Conservation (phyloP, 164 flowering plant species). For the Sextonia rubra region DNA sequence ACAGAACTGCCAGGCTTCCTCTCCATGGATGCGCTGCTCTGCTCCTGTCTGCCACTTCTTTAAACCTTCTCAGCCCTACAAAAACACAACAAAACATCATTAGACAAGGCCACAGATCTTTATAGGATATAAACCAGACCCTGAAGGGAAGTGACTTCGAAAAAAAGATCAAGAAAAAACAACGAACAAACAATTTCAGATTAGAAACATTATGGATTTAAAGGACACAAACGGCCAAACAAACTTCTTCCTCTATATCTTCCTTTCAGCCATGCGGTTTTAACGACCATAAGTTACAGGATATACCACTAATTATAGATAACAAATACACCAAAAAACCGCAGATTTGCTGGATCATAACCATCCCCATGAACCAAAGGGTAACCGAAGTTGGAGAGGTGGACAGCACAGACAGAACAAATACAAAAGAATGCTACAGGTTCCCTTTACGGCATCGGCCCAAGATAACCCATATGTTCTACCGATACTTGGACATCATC, state of each 20-base stretch:
- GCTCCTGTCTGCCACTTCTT: too few species aligned
- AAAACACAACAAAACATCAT: too few species aligned
- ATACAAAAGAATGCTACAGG: background rate
- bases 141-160: too few species aligned
- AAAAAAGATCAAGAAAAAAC: too few species aligned
- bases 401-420: background rate
- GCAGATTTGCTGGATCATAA: background rate
- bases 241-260: background rate
- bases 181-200: too few species aligned
- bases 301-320: background rate
- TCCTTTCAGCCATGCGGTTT: background rate
- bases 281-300: background rate
- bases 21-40: too few species aligned
- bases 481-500: conserved; percentile 23
- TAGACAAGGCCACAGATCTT: too few species aligned
- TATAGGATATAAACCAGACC: too few species aligned
- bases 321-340: background rate
- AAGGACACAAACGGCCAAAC: background rate
- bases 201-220: too few species aligned
- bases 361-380: background rate
- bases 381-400: background rate
- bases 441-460: background rate
- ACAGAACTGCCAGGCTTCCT: too few species aligned
- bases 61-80: too few species aligned
- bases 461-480: conserved; percentile 21